These are phyloP conservation scores for Tetrapisispora namnaoensis DNA, from an alignment of 805 yeast species.

Conservation along the genomic window DNA sequence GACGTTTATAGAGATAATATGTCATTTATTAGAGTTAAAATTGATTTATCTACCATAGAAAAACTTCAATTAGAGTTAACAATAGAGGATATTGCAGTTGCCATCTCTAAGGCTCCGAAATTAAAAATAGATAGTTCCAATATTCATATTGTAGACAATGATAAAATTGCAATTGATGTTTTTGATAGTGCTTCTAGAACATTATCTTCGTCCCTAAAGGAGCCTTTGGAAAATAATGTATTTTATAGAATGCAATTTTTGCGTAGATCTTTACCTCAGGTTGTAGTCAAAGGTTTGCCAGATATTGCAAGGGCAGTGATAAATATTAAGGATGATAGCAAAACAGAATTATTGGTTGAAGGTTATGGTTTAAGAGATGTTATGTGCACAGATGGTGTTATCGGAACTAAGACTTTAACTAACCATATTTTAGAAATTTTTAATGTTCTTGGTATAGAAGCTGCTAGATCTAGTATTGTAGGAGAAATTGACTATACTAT, in stretches of 20 bases:
- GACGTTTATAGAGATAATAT: constrained; percentile 80
- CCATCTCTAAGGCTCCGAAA: constrained; percentile 78
- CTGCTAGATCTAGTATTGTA: constrained; percentile 88
- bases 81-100: constrained; percentile 75
- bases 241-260: constrained; percentile 86
- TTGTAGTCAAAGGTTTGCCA: constrained; percentile 88
- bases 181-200: constrained; percentile 36
- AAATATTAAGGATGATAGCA: constrained; percentile 77
- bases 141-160: constrained; percentile 55
- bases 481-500: constrained; percentile 93
- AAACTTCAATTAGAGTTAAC: constrained; percentile 82
- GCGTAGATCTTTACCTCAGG: constrained; percentile 73
- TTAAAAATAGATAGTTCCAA: constrained; percentile 70
- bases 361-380: constrained; percentile 95
- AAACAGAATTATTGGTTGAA: constrained; percentile 88
- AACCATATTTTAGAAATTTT: constrained; percentile 88
- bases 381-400: constrained; percentile 94
- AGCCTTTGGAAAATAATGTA: constrained; percentile 39
- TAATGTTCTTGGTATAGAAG: constrained; percentile 91
- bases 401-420: constrained; percentile 78
- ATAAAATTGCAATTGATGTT: constrained; percentile 57
- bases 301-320: constrained; percentile 94
- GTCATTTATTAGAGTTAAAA: constrained; percentile 70
- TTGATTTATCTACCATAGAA: constrained; percentile 79
- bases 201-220: constrained; percentile 34